Conservation (phyloP, 2,329 filamentous ascomycete genomes). For the Pseudocercospora musae region DNA sequence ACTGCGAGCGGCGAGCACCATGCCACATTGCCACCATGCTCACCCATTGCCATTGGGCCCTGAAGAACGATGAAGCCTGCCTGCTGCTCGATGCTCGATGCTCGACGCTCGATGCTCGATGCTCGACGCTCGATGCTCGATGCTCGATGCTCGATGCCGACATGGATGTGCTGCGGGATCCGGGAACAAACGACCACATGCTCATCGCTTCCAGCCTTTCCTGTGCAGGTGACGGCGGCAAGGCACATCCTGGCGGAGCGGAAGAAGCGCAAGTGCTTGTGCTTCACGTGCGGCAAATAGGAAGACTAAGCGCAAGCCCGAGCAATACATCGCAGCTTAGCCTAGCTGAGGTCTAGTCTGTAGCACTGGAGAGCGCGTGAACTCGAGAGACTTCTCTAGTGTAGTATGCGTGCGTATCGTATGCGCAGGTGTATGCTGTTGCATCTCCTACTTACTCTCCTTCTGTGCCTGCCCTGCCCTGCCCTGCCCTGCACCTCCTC, state of each 20-base stretch:
- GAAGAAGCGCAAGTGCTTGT: not conserved
- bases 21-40: too few species aligned
- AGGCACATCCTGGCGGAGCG: not conserved
- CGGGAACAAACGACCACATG: slow-evolving; percentile 1
- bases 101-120: too few species aligned
- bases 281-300: not conserved
- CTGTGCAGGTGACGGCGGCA: not conserved
- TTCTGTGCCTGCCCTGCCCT: too few species aligned
- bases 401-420: not conserved
- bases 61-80: not conserved
- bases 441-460: not conserved
- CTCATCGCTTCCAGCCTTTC: not conserved
- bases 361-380: not conserved
- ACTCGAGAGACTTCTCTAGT: not conserved
- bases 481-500: not conserved
- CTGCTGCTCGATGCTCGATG: too few species aligned
- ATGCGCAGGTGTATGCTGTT: too few species aligned
- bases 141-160: not conserved
- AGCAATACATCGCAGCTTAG: not conserved
- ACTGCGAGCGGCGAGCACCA: not conserved
- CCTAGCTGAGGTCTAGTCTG: not conserved
- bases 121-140: too few species aligned
- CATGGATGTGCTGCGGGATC: not conserved
- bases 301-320: not conserved
- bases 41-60: not conserved